Evolutionary conservation across 2,329 filamentous ascomycete genomes (phyloP), one percentile per base, ranked within the genome.

Genomic region (Sporothrix humicola): DNA sequence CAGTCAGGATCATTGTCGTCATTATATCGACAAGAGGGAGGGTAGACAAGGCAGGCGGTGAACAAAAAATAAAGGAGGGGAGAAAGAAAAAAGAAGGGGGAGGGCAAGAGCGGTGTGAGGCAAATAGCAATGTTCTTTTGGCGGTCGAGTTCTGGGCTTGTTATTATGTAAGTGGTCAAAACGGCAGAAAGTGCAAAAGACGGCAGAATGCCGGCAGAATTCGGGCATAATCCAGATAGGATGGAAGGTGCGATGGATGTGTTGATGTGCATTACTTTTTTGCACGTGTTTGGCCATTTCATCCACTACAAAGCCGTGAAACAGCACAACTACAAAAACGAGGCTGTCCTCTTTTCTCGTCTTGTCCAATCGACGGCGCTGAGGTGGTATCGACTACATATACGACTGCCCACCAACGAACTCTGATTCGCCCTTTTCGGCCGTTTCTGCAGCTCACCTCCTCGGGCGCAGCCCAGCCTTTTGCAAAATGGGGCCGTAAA

Each of bases 321-420:
- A 46, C 59, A 65, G 59, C 59, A 65, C 42, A 26, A 26, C 26
- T 6, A 10, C 10, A 37, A 48, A 66, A 66, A 66, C 42, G 61
- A 66, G 61, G 61, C 61, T 46, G 59, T 20, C 61, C 61, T 37
- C 31, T 37, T 37, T 37, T 37, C 23, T 2, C 2, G 13, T 26
- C n/a, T 8, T 23, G 42, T 48, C 61, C 61, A 66, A 48, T 8
- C 61, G 17, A 66, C 6, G 10, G 26, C 5, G 12, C 7, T 23
- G 15, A 46, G 42, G 61, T 26, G 37, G n/a, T 4, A 46, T 46
- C 12, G 26, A 13, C 12, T 2, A 37, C 31, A 37, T 2, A 37
- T 7, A 37, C 7, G 2, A 7, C 31, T 37, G 31, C 31, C 31
- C 31, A 37, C 31, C 31, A 37, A 37, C 31, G 31, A 7, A 37